phyloP scores from a whole-genome alignment of 768 basidiomycete species.

The Crassisporium funariophilum region DNA sequence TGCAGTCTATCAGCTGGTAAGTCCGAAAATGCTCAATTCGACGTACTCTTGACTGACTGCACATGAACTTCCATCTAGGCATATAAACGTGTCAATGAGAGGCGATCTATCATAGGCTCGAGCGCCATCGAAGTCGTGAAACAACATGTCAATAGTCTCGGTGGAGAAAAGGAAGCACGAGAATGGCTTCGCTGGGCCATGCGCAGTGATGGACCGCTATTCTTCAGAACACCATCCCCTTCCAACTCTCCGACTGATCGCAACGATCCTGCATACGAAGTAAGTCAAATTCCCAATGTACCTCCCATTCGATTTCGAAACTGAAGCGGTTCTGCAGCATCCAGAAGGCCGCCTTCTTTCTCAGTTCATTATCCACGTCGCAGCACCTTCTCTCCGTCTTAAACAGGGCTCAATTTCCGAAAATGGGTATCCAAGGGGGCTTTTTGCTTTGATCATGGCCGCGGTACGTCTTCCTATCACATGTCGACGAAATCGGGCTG shows the following conservation, averaged over 20 bases:
- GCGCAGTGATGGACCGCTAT: constrained; percentile 17
- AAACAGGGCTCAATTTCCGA: constrained; percentile 8
- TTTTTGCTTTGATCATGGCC: constrained; percentile 19
- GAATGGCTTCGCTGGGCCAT: constrained; percentile 18
- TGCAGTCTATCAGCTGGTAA: constrained; percentile 12
- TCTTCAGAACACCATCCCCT: constrained; percentile 12
- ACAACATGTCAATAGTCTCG: constrained; percentile 4
- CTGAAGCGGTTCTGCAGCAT: background rate
- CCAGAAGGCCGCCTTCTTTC: constrained; percentile 15
- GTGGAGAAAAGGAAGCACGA: background rate
- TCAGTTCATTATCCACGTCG: constrained; percentile 14
- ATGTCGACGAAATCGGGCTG: background rate
- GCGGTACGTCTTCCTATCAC: constrained; percentile 11
- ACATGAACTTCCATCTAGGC: constrained; percentile 5
- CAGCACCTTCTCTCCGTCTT: constrained; percentile 6
- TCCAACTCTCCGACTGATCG: constrained; percentile 1
- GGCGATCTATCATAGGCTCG: constrained; percentile 13
- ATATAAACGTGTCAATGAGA: constrained; percentile 21
- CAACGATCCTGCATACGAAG: constrained; percentile 12
- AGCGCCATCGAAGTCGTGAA: constrained; percentile 10
- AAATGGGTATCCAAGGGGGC: constrained; percentile 13
- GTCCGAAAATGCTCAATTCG: background rate
- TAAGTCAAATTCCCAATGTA: constrained; percentile 5
- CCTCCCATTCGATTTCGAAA: background rate
- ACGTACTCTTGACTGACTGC: background rate